Evolutionary conservation across 192 early-diverging fungal species (phyloP).

Genomic region (Coemansia erecta): DNA sequence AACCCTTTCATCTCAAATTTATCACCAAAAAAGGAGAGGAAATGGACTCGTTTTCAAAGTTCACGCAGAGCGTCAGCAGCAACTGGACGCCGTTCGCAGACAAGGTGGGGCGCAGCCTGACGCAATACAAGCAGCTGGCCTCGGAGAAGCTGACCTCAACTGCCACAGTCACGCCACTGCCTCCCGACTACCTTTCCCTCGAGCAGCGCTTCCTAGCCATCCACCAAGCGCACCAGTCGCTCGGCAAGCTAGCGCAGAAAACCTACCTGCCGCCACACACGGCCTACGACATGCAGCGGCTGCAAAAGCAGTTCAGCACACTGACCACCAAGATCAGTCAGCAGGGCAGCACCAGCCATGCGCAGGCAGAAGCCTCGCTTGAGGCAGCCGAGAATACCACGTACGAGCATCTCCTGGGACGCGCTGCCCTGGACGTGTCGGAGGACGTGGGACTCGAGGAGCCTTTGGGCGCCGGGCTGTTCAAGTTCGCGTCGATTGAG

Average conservation of each 20-base stretch:
- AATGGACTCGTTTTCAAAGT: constrained; percentile 56
- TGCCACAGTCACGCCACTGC: constrained; percentile 87
- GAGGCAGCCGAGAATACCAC: constrained; percentile 56
- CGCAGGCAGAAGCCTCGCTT: constrained; percentile 32
- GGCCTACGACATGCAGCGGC: constrained; percentile 66
- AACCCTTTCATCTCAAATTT: too few relatives aligned
- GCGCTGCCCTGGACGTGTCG: constrained; percentile 65
- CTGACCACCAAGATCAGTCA: constrained; percentile 42
- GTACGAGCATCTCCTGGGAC: constrained; percentile 71
- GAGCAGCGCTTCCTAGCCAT: constrained; percentile 61
- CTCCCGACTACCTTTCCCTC: constrained; percentile 87
- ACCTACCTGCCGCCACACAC: constrained; percentile 72
- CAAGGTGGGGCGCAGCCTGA: constrained; percentile 48
- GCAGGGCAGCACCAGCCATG: constrained; percentile 55
- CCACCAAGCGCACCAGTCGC: constrained; percentile 37
- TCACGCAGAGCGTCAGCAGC: constrained; percentile 49
- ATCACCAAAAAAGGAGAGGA: background rate
- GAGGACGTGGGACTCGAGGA: constrained; percentile 74
- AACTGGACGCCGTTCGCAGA: constrained; percentile 53
- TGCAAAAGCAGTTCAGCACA: constrained; percentile 63
- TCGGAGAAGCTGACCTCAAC: constrained; percentile 80
- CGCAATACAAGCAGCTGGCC: constrained; percentile 71
- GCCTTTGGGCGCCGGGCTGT: constrained; percentile 81
- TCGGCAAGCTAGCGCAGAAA: constrained; percentile 68
- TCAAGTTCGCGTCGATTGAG: constrained; percentile 80